Base-by-base conservation (phyloP, 345 rosid genomes). In the Noccaea bulbosa region DNA sequence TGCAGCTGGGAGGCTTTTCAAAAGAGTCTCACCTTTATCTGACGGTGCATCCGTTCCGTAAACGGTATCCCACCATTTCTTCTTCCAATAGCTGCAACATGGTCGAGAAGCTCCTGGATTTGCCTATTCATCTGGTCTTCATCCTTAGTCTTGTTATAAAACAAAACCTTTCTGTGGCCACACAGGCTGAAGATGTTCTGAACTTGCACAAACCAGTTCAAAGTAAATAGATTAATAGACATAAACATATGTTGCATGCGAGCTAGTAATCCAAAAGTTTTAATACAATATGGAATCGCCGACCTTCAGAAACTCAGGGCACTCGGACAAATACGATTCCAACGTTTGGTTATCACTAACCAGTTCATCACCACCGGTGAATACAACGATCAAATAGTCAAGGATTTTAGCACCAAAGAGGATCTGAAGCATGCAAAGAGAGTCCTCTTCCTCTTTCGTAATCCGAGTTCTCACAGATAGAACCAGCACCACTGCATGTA, bases 401-500 rank as follows among this genome's bases (percentile, higher is more conserved):
- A 46, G 22, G 24, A 46, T 46, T 46, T 8, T 46, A 16, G 4
- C 3, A 5, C 51, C 51, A 1, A 46, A 46, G 22, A 46, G 51
- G 51, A 15, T 3, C 24, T 46, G 51, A 1, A 46, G 24, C 11
- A 2, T 46, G 8, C 22, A 15, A 46, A 46, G 51, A 7, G 51
- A 1, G 51, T 16, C 11, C 10, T 46, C 51, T 8, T 46, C 51
- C 51, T 46, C 51, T 46, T 46, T 2, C 0, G 24, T 46, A 2
- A 46, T 46, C 9, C 51, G 20, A 46, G 9, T 16, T 46, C 24
- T 46, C 24, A 16, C 24, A 16, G 51, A 15, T 12, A 84, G 80
- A 41, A 91, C 95, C 11, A 87, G 59, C 24, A 88, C 65, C 65
- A 91, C 80, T 1, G 91, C 92, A 62, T 91, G 89, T 65, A 91